Conservation (phyloP, 1,284 basidiomycete species). For the Leccinum huronense region DNA sequence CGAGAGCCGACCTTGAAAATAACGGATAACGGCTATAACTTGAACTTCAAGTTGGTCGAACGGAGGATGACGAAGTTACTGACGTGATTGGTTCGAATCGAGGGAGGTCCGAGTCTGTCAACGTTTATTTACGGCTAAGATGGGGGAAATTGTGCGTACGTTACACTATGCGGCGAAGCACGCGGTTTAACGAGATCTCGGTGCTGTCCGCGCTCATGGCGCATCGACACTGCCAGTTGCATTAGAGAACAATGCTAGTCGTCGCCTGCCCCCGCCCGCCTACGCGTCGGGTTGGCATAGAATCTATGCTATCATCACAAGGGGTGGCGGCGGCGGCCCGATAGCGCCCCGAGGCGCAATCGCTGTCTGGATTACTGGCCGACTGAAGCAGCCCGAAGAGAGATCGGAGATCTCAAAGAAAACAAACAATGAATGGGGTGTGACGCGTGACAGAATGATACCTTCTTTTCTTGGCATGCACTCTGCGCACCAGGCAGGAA, state of each 20-base stretch:
- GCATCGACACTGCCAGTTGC: conserved; percentile 1
- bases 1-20: conserved; percentile 23
- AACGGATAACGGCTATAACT: conserved; percentile 20
- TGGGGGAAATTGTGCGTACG: conserved; percentile 22
- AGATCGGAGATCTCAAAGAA: conserved; percentile 20
- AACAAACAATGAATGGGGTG: conserved; percentile 7
- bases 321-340: conserved; percentile 1
- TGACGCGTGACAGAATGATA: conserved; percentile 26
- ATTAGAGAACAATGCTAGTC: not conserved
- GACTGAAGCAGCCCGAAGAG: not conserved
- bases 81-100: conserved; percentile 31
- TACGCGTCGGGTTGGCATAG: conserved; percentile 14
- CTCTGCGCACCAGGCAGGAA: conserved; percentile 13
- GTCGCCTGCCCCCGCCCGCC: not conserved
- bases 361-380: conserved; percentile 1
- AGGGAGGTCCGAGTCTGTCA: conserved; percentile 21
- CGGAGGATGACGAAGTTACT: conserved; percentile 21
- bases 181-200: conserved; percentile 15
- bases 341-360: conserved; percentile 9
- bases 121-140: conserved; percentile 31
- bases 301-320: conserved; percentile 1
- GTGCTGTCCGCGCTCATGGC: conserved; percentile 3
- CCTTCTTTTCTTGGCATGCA: conserved; percentile 16
- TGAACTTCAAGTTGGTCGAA: conserved; percentile 7
- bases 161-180: conserved; percentile 25